phyloP scores from a whole-genome alignment of 2,329 filamentous ascomycete genomes.

The Onygenales sp. region DNA sequence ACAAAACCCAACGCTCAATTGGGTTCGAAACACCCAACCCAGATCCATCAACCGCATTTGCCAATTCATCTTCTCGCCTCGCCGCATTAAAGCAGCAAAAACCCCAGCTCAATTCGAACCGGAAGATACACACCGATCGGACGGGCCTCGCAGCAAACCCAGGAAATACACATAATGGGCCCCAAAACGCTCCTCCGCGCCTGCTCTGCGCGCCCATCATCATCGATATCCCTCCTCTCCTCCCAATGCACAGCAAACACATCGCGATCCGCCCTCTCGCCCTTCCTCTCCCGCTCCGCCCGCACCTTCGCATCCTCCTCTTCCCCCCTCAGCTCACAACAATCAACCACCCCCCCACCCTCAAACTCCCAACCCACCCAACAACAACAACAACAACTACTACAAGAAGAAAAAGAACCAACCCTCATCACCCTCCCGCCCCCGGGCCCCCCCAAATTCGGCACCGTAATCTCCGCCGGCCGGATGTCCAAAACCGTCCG shows the following conservation, averaged over 20 bases:
- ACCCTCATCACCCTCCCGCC: neutral
- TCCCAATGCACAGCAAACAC: neutral
- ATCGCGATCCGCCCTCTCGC: neutral
- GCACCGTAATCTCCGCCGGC: constrained; percentile 33
- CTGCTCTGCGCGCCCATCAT: neutral
- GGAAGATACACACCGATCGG: too few relatives aligned
- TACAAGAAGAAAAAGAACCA: too few relatives aligned
- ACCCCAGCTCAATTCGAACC: too few relatives aligned
- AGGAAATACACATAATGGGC: constrained; percentile 1
- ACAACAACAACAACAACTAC: too few relatives aligned
- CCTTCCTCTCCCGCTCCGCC: neutral
- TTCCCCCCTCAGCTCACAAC: neutral
- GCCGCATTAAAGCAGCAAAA: too few relatives aligned
- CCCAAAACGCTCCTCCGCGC: constrained; percentile 1
- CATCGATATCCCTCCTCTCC: neutral
- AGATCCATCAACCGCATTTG: too few relatives aligned
- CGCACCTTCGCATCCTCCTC: neutral
- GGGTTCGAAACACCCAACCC: neutral
- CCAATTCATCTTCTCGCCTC: too few relatives aligned
- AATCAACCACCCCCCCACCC: neutral
- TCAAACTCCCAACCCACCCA: neutral
- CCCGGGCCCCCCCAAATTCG: constrained; percentile 8
- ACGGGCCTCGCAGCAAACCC: too few relatives aligned
- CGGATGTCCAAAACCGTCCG: constrained; percentile 33
- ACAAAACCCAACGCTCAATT: neutral